Evolutionary conservation across 2,329 filamentous ascomycete genomes (phyloP).

Genomic region (Beauveria scarabaeidicola): DNA sequence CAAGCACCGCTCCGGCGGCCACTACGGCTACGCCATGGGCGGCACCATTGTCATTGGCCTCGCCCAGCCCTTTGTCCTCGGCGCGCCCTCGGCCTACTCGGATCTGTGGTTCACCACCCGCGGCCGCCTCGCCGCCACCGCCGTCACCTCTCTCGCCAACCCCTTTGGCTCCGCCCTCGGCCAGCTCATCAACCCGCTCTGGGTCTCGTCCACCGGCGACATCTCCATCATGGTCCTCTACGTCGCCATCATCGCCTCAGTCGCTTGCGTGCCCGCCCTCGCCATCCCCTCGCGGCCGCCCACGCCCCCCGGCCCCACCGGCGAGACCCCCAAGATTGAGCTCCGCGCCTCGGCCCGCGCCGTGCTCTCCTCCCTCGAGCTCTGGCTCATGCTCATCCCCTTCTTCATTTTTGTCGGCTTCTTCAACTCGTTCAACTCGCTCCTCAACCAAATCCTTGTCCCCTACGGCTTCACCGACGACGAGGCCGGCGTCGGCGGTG

Average conservation of each 20-base stretch:
- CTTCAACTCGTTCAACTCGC: conserved; percentile 85
- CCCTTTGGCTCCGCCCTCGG: conserved; percentile 83
- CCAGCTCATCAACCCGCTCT: conserved; percentile 76
- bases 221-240: conserved; percentile 79
- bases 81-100: conserved; percentile 82
- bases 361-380: conserved; percentile 52
- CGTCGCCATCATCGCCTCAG: conserved; percentile 60
- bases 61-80: conserved; percentile 84
- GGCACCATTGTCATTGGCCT: conserved; percentile 86
- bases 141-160: conserved; percentile 76
- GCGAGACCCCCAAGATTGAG: conserved; percentile 46
- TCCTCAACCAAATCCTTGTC: conserved; percentile 81
- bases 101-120: conserved; percentile 88
- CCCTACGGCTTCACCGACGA: conserved; percentile 80
- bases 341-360: conserved; percentile 44
- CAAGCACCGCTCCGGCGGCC: conserved; percentile 43
- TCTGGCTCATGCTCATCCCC: conserved; percentile 74
- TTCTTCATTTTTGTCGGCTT: conserved; percentile 80
- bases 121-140: conserved; percentile 81
- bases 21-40: conserved; percentile 70
- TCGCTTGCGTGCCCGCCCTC: conserved; percentile 62
- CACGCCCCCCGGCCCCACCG: conserved; percentile 65
- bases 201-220: conserved; percentile 53
- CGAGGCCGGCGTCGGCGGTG: conserved; percentile 83
- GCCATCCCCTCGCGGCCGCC: conserved; percentile 72